Evolutionary conservation across 2,329 filamentous ascomycete genomes (phyloP).

Genomic region (Trichoderma sp.): DNA sequence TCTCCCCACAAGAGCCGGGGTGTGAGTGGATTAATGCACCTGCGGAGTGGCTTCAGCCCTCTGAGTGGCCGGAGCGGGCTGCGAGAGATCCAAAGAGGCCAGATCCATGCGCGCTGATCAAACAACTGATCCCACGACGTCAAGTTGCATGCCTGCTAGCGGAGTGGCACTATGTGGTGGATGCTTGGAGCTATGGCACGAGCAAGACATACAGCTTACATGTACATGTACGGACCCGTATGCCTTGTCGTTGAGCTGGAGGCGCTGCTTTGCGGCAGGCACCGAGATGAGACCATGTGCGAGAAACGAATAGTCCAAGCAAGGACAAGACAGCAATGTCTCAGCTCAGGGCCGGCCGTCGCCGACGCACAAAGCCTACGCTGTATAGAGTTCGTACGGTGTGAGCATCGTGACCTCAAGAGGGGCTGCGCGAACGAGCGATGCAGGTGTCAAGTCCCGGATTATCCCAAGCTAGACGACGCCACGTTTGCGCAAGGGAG

Average conservation of each 20-base stretch:
- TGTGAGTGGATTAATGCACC: constrained; percentile 19
- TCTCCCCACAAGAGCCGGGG: constrained; percentile 21
- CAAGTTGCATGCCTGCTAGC: background rate
- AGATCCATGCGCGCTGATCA: constrained; percentile 24
- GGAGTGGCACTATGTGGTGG: background rate
- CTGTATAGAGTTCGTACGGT: constrained; percentile 14
- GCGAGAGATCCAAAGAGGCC: constrained; percentile 17
- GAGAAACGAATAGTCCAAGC: background rate
- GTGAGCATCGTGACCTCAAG: background rate
- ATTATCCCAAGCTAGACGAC: constrained; percentile 1
- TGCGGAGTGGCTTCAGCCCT: background rate
- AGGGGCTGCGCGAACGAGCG: background rate
- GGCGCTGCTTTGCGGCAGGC: background rate
- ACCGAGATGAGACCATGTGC: background rate
- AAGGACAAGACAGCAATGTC: background rate
- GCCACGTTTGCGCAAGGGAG: background rate
- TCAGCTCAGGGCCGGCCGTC: background rate
- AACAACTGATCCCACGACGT: constrained; percentile 3
- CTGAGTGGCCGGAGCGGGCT: constrained; percentile 2
- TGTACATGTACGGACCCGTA: background rate
- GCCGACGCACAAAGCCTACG: background rate
- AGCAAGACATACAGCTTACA: constrained; percentile 6
- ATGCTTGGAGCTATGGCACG: background rate
- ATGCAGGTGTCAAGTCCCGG: background rate
- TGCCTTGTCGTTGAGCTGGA: background rate